A percentile compares a stretch with the other conserved stretches of the same genome.
Conservation (phyloP, 2,329 filamentous ascomycete species). For the Dactylonectria estremocensis region DNA sequence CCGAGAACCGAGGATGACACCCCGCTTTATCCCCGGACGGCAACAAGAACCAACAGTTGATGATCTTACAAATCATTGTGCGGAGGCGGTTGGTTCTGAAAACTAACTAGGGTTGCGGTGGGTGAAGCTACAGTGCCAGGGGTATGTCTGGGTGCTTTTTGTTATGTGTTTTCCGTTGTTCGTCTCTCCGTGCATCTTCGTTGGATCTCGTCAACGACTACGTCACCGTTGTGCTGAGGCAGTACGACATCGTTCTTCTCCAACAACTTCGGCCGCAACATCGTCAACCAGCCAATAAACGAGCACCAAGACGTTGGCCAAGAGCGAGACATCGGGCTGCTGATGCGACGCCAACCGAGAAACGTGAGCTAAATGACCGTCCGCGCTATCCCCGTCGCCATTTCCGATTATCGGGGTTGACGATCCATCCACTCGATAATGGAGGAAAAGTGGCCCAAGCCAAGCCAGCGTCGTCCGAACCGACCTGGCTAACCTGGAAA, state of each 20-base stretch:
- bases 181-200: no score
- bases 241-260: neutral
- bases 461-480: neutral
- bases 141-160: neutral
- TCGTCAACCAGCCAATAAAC: neutral
- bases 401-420: constrained; percentile 38
- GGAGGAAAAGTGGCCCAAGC: constrained; percentile 14
- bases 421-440: constrained; percentile 12
- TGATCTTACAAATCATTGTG: neutral
- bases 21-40: constrained; percentile 6
- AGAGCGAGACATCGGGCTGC: neutral
- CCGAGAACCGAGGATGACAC: neutral
- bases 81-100: neutral
- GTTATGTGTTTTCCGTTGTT: no score
- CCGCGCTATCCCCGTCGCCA: constrained; percentile 44
- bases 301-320: neutral
- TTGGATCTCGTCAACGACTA: no score
- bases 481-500: constrained; percentile 11
- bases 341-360: constrained; percentile 41
- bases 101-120: neutral
- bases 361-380: constrained; percentile 27
- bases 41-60: neutral
- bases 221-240: neutral
- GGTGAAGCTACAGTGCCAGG: neutral
- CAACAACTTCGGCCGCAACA: neutral